These are phyloP conservation scores for Aspergillus ochraceus DNA, from an alignment of 2,329 filamentous ascomycete genomes.

Conservation along the genomic window DNA sequence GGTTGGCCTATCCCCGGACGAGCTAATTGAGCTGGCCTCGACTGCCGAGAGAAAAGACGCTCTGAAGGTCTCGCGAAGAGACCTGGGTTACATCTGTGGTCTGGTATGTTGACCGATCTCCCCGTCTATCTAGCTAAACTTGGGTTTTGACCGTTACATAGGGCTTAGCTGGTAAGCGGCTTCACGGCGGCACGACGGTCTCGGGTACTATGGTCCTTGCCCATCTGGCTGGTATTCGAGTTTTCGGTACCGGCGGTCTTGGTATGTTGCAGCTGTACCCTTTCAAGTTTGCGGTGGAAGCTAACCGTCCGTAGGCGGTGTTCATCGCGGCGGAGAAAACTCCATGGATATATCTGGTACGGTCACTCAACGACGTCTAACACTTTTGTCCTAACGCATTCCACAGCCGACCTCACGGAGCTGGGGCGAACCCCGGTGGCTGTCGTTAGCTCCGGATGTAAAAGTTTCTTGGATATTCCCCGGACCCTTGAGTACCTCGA, in stretches of 20 bases:
- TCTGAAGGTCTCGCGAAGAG: conserved; percentile 81
- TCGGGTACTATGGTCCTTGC: conserved; percentile 91
- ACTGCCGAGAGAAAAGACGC: conserved; percentile 66
- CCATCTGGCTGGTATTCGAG: conserved; percentile 78
- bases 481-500: conserved; percentile 81
- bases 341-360: conserved; percentile 81
- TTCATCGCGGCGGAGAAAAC: conserved; percentile 82
- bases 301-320: conserved; percentile 59
- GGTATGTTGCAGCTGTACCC: conserved; percentile 40
- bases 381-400: not conserved
- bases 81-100: conserved; percentile 79
- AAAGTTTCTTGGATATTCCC: conserved; percentile 91
- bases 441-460: conserved; percentile 87
- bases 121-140: not conserved
- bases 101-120: conserved; percentile 54
- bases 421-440: conserved; percentile 85
- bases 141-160: conserved; percentile 29
- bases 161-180: conserved; percentile 64
- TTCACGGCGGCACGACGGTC: conserved; percentile 90
- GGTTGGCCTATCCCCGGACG: conserved; percentile 72
- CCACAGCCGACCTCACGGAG: conserved; percentile 80
- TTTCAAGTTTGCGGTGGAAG: not conserved
- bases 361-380: conserved; percentile 1
- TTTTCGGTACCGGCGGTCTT: conserved; percentile 93
- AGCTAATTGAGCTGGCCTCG: conserved; percentile 69